Conservation (phyloP, 768 basidiomycete genomes). For the Boletus pseudo-olivaceus region DNA sequence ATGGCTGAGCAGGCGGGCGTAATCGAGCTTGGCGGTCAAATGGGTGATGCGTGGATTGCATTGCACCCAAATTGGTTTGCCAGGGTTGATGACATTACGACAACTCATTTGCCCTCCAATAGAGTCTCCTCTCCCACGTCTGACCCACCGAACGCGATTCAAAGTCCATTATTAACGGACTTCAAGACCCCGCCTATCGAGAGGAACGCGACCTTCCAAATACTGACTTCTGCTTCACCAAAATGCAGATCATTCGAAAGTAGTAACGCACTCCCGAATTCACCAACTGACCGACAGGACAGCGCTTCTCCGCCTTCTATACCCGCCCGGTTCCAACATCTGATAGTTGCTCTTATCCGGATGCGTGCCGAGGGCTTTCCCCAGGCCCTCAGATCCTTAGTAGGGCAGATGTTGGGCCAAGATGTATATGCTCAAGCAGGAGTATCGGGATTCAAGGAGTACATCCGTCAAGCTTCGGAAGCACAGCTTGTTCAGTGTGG, state of each 20-base stretch:
- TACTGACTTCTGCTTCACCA: neutral
- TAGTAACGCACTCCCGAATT: neutral
- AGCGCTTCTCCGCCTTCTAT: neutral
- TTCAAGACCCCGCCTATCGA: conserved; percentile 9
- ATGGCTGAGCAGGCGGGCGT: conserved; percentile 28
- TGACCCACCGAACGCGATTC: conserved; percentile 7
- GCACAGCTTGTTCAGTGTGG: conserved; percentile 40
- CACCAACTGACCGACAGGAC: neutral
- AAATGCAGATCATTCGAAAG: neutral
- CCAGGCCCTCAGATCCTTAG: conserved; percentile 35
- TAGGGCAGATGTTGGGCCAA: conserved; percentile 34
- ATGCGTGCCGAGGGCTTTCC: conserved; percentile 32
- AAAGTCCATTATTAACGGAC: conserved; percentile 5
- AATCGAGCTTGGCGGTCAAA: conserved; percentile 21
- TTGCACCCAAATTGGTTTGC: conserved; percentile 27
- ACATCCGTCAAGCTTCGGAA: conserved; percentile 37
- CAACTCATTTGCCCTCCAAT: neutral
- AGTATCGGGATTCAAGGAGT: conserved; percentile 40
- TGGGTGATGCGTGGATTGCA: conserved; percentile 24
- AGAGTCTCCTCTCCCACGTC: conserved; percentile 12
- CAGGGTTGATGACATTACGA: neutral
- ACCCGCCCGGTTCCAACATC: conserved; percentile 21
- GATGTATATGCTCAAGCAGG: conserved; percentile 38
- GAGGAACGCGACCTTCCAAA: neutral
- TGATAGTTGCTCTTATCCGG: conserved; percentile 34